phyloP scores from a whole-genome alignment of 257 asterid species.

The Ophiorrhiza pumila region DNA sequence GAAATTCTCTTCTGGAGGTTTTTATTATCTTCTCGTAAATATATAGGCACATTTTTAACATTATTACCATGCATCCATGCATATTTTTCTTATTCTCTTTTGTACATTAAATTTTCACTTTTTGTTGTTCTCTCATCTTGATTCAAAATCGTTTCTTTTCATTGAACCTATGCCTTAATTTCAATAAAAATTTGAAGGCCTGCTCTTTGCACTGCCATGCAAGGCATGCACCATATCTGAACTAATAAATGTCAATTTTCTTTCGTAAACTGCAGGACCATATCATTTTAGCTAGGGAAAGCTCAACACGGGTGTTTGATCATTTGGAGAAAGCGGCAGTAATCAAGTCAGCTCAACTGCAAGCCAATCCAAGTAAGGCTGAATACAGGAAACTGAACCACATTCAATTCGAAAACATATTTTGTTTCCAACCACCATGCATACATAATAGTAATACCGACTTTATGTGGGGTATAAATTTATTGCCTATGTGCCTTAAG shows the following conservation, averaged over 20 bases:
- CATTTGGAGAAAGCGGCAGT: background rate
- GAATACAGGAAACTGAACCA: background rate
- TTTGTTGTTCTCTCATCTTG: background rate
- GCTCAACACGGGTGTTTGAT: no score
- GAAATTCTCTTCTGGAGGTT: background rate
- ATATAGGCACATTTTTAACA: no score
- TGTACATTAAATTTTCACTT: background rate
- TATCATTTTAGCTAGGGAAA: background rate
- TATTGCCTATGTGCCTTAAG: no score
- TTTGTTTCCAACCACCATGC: background rate
- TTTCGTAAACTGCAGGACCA: background rate
- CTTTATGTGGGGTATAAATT: background rate
- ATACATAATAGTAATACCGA: no score
- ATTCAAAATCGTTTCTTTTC: background rate
- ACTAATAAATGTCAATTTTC: no score
- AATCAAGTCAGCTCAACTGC: background rate
- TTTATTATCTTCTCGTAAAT: no score
- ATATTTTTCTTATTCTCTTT: background rate
- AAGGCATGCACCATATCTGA: background rate
- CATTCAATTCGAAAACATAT: no score
- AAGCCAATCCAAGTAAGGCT: background rate
- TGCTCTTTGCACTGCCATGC: conserved; percentile 18
- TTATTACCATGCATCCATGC: no score
- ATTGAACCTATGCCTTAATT: background rate
- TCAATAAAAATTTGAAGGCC: background rate